Base-by-base conservation (phyloP, 352 stramenopile species). In the Globisporangium viniferum region DNA sequence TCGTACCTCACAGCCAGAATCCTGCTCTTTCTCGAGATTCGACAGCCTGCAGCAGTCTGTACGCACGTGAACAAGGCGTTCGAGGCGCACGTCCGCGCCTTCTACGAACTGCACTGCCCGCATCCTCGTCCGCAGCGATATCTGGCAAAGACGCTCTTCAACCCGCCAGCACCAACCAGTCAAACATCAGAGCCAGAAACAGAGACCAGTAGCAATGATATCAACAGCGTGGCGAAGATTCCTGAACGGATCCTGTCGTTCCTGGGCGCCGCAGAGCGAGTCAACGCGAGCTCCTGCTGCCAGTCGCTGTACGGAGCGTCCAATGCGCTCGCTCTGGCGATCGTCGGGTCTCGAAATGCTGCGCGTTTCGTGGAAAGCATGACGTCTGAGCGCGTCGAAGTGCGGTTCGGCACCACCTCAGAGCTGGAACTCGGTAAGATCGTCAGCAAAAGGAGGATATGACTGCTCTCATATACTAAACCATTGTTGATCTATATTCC, bases 81-180 rank as follows among this genome's bases (percentile, higher is more conserved):
- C 22, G 64, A 68, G 2, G 51, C 39, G 22, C 70, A 69, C 33
- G 76, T 86, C 0, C 61, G 59, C 33, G 41, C 67, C 10, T 90
- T 76, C 58, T 88, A 87, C 36, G 73, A 80, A 3, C 49, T 68
- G 0, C 75, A 80, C 46, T 84, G 72, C 57, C 62, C 73, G 33
- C 75, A 73, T 44, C 80, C 79, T 35, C 76, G 81, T 39, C 81
- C 70, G 12, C 62, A 51, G 15, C 66, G 69, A 22, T 88, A 75
- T 59, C 70, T 88, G 12, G 64, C 76, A 0, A 49, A 78, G n/a
- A 51, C 51, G 3, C 64, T 76, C 8, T 73, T 75, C 36, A 59
- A 55, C 24, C 8, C 20, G 5, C 41, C n/a, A n/a, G n/a, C 41
- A n/a, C 3, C 41, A 22, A 18, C 5, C 41, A n/a, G 41, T 9